Evolutionary conservation across 352 stramenopile genomes (phyloP), one percentile per base, ranked within the genome.

Genomic region (Poterioochromonas sp.): DNA sequence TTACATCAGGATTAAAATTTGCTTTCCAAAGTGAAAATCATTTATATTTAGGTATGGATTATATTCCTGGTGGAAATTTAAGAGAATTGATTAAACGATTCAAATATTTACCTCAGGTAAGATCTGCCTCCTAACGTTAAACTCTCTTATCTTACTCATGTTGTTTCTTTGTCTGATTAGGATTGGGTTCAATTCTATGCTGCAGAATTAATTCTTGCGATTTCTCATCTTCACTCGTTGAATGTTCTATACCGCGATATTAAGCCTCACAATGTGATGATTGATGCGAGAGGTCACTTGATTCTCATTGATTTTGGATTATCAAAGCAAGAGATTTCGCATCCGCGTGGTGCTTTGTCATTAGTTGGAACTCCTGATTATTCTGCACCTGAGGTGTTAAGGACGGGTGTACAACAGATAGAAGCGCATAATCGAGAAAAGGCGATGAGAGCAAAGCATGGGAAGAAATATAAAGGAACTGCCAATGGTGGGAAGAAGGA

Each of bases 1-100:
- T 98, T 86, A 97, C 98, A 76, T 94, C 97, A 77, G 94, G 93
- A 47, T 86, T 98, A 51, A 92, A 98, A 83, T 98, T 96, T 86
- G 93, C 94, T 39, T 98, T 98, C 85, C 94, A 98, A 87, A 97
- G 90, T 39, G 77, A 91, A 53, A 90, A 93, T 79, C 98, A 98
- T 84, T 86, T 98, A 41, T 98, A 97, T 84, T 90, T 99, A 58
- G 94, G 98, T 53, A 88, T 98, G 41, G 95, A 99, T 85, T 99
- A 98, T 76, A 98, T 94, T 83, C 89, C 93, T 2, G 95, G 95
- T 26, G 95, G 95, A 43, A 94, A 98, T 82, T 86, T 99, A 44
- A 98, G 98, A 82, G 97, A 97, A 85, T 92, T 98, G 83, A 84
- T 98, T 22, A 97, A 90, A 60, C 86, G 90, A 49, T 95, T 97